These are phyloP conservation scores for Dissophora globulifera DNA, from an alignment of 192 early-diverging fungal genomes.

Conservation along the genomic window DNA sequence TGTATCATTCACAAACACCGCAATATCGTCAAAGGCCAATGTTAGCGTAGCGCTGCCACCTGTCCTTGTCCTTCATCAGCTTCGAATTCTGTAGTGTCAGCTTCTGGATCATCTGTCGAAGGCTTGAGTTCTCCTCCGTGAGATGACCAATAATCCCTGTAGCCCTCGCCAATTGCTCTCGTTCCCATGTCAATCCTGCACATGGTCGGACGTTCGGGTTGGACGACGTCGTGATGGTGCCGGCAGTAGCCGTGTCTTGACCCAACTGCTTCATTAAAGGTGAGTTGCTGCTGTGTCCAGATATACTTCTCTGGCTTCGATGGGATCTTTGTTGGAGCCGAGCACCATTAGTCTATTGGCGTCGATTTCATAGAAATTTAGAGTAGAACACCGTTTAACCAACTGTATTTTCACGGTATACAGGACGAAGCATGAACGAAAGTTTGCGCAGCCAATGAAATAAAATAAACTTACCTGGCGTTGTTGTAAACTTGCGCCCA, in stretches of 20 bases:
- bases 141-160: slow-evolving; percentile 48
- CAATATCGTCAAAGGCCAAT: slow-evolving; percentile 25
- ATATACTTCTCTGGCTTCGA: neutral
- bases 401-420: too few relatives aligned
- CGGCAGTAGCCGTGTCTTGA: neutral
- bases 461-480: slow-evolving; percentile 10
- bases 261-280: neutral
- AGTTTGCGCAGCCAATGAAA: neutral
- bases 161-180: slow-evolving; percentile 32
- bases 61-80: slow-evolving; percentile 43
- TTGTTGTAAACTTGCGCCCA: neutral
- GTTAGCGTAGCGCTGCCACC: slow-evolving; percentile 41
- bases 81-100: slow-evolving; percentile 30
- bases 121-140: slow-evolving; percentile 41
- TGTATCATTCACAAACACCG: too few relatives aligned
- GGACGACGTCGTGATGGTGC: neutral
- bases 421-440: too few relatives aligned
- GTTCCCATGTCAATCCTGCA: slow-evolving; percentile 47
- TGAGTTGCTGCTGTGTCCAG: neutral
- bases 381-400: too few relatives aligned
- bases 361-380: too few relatives aligned
- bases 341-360: neutral
- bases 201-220: slow-evolving; percentile 13
- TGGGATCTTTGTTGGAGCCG: neutral
- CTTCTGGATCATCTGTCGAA: slow-evolving; percentile 45